These are phyloP conservation scores for Tetracladium setigerum DNA, from an alignment of 495 filamentous ascomycete genomes.

Conservation along the genomic window DNA sequence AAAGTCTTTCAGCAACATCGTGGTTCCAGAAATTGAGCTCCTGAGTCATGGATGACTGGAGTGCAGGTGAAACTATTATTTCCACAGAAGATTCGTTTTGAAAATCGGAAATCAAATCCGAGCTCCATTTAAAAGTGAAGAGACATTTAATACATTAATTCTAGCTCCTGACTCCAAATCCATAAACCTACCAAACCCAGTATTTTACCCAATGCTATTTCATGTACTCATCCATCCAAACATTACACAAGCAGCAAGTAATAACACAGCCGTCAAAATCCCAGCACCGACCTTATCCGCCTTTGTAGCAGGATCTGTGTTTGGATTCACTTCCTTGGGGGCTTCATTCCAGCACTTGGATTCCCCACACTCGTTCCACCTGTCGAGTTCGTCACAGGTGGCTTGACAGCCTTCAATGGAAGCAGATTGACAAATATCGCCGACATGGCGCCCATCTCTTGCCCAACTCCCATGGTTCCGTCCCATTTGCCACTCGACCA, in stretches of 20 bases:
- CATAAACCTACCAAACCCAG: too few species aligned
- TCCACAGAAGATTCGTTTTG: too few species aligned
- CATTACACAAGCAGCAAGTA: conserved; percentile 15
- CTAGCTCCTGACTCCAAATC: too few species aligned
- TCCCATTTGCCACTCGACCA: conserved; percentile 55
- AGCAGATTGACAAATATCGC: conserved; percentile 35
- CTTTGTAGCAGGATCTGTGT: conserved; percentile 22
- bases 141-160: too few species aligned
- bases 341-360: conserved; percentile 50
- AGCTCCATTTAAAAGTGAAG: too few species aligned
- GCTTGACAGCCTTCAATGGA: background rate
- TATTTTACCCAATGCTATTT: background rate
- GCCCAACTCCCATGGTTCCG: conserved; percentile 50
- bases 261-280: conserved; percentile 45
- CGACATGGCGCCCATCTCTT: conserved; percentile 52
- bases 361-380: conserved; percentile 74
- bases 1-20: too few species aligned
- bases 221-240: conserved; percentile 23
- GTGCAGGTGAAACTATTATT: too few species aligned
- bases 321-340: conserved; percentile 13
- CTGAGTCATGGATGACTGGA: too few species aligned
- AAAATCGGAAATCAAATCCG: too few species aligned
- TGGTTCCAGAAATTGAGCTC: too few species aligned
- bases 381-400: conserved; percentile 52
- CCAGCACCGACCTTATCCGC: conserved; percentile 56